phyloP scores from a whole-genome alignment of 2,329 filamentous ascomycete genomes.

The Apiospora hydei region DNA sequence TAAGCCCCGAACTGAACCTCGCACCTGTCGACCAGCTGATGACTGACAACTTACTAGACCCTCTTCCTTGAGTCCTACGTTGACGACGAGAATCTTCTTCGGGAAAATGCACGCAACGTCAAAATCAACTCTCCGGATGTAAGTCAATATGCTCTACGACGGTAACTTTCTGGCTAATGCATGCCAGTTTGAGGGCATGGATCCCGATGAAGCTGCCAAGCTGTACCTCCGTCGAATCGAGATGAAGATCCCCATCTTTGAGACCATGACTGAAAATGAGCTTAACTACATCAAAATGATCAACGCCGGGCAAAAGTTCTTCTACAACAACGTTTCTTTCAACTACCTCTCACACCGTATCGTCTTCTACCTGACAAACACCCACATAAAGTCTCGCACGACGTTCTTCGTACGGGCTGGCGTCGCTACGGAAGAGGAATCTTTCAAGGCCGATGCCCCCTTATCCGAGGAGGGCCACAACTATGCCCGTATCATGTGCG shows the following conservation, averaged over 20 bases:
- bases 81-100: constrained; percentile 89
- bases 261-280: constrained; percentile 93
- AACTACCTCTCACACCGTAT: constrained; percentile 97
- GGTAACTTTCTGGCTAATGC: constrained; percentile 15
- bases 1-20: constrained; percentile 44
- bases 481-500: constrained; percentile 87
- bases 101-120: constrained; percentile 95
- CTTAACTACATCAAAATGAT: constrained; percentile 99
- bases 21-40: constrained; percentile 14
- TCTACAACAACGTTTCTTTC: constrained; percentile 97
- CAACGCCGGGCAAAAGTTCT: constrained; percentile 90
- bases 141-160: constrained; percentile 43
- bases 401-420: constrained; percentile 94
- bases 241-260: constrained; percentile 91
- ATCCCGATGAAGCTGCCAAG: constrained; percentile 87
- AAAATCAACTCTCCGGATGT: constrained; percentile 98
- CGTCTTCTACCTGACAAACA: constrained; percentile 96
- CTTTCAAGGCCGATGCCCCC: constrained; percentile 88
- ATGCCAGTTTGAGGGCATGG: constrained; percentile 83
- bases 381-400: constrained; percentile 93
- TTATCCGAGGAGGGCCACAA: constrained; percentile 80
- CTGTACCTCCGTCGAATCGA: constrained; percentile 91
- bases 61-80: constrained; percentile 97
- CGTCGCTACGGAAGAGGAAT: constrained; percentile 85
- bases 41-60: constrained; percentile 62